phyloP scores from a whole-genome alignment of 1,284 basidiomycete species.

The Microbotryum silenes-acaulis region DNA sequence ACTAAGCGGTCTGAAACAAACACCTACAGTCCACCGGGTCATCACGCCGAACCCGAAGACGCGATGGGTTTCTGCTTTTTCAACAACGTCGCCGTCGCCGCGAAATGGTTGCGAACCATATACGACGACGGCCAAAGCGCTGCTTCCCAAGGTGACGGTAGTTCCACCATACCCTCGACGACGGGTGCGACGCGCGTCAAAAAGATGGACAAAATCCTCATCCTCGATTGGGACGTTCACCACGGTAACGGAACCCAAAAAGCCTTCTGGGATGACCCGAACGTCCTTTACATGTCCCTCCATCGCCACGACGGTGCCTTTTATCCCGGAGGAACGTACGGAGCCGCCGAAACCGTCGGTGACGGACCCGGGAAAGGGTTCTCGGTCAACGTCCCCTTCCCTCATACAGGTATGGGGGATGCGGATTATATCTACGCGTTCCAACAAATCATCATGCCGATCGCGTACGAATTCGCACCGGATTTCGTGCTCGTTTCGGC shows the following conservation, averaged over 20 bases:
- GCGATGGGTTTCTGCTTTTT: slow-evolving; percentile 99
- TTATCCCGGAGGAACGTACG: slow-evolving; percentile 88
- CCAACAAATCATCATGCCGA: slow-evolving; percentile 91
- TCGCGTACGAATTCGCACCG: slow-evolving; percentile 90
- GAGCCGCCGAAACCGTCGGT: slow-evolving; percentile 75
- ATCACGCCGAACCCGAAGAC: slow-evolving; percentile 95
- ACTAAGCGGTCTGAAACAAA: too few relatives aligned
- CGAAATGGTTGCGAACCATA: slow-evolving; percentile 45
- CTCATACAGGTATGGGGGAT: slow-evolving; percentile 76
- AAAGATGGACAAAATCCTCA: slow-evolving; percentile 64
- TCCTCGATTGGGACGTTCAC: slow-evolving; percentile 98
- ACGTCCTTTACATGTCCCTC: slow-evolving; percentile 89
- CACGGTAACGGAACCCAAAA: slow-evolving; percentile 97
- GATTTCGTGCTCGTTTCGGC: slow-evolving; percentile 96
- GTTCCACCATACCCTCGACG: neutral
- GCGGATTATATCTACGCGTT: slow-evolving; percentile 96
- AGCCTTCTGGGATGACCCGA: slow-evolving; percentile 84
- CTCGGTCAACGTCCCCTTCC: slow-evolving; percentile 96
- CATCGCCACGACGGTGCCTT: slow-evolving; percentile 94
- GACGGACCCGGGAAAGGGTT: slow-evolving; percentile 74
- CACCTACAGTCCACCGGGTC: slow-evolving; percentile 65
- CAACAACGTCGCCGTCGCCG: slow-evolving; percentile 94
- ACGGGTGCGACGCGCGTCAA: slow-evolving; percentile 40
- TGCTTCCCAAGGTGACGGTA: slow-evolving; percentile 16
- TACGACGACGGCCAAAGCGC: slow-evolving; percentile 62